phyloP scores from a whole-genome alignment of 1,284 basidiomycete genomes.

The Dichomitus squalens region DNA sequence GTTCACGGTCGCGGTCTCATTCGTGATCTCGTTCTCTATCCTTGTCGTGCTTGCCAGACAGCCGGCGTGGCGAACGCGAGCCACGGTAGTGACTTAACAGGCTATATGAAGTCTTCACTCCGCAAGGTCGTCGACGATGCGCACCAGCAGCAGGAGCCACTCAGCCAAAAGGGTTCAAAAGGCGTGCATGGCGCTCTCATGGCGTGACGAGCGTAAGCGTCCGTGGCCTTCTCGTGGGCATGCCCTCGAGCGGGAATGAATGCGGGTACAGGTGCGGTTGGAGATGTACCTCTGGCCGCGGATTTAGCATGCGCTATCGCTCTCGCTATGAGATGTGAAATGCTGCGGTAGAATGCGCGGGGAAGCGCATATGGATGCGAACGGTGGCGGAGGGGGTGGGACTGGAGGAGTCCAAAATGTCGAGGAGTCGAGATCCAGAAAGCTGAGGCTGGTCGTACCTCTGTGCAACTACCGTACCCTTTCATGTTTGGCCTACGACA shows the following conservation, averaged over 20 bases:
- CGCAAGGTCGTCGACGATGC: slow-evolving; percentile 34
- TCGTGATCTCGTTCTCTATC: slow-evolving; percentile 24
- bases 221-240: no score
- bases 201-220: background rate
- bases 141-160: slow-evolving; percentile 34
- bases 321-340: slow-evolving; percentile 15
- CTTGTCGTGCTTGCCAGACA: slow-evolving; percentile 25
- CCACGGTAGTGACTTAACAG: slow-evolving; percentile 16
- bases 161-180: slow-evolving; percentile 34
- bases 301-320: slow-evolving; percentile 8
- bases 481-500: no score
- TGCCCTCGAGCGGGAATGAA: background rate
- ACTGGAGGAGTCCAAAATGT: slow-evolving; percentile 4
- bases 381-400: slow-evolving; percentile 8
- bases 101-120: slow-evolving; percentile 21
- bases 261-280: slow-evolving; percentile 3
- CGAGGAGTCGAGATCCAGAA: slow-evolving; percentile 6
- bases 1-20: slow-evolving; percentile 19
- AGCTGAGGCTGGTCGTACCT: no score
- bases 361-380: slow-evolving; percentile 10
- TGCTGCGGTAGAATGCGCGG: background rate
- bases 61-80: slow-evolving; percentile 9
- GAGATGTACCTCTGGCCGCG: slow-evolving; percentile 9
- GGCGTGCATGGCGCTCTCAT: slow-evolving; percentile 27
- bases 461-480: no score